phyloP scores from a whole-genome alignment of 164 flowering plant species.

The Santalum album region DNA sequence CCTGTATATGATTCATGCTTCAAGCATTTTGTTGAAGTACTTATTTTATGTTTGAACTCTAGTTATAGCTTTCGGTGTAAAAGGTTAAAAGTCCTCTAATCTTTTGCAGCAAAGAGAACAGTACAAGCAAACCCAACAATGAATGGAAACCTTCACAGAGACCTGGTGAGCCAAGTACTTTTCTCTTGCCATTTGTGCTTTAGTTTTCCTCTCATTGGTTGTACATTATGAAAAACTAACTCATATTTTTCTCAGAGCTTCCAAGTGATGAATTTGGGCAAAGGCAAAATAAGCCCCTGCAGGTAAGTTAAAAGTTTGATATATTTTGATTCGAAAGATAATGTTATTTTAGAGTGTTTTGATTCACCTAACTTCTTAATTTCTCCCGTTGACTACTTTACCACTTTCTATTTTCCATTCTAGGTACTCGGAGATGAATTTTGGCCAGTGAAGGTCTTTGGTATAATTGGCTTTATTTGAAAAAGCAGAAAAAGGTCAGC shows the following conservation, averaged over 20 bases:
- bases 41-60: too few relatives aligned
- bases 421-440: constrained; percentile 95
- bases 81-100: neutral
- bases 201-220: neutral
- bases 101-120: constrained; percentile 52
- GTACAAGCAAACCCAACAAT: constrained; percentile 33
- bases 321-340: neutral
- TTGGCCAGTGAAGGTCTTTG: constrained; percentile 64
- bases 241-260: constrained; percentile 35
- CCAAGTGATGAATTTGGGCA: constrained; percentile 70
- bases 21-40: too few relatives aligned
- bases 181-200: neutral
- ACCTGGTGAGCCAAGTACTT: constrained; percentile 40
- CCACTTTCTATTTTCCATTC: constrained; percentile 8
- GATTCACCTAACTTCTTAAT: too few relatives aligned
- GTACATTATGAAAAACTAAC: neutral
- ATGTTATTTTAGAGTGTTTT: neutral
- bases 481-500: constrained; percentile 38
- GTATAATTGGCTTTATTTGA: constrained; percentile 26
- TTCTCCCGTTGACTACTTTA: neutral
- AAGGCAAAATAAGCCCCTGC: constrained; percentile 84
- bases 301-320: constrained; percentile 41
- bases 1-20: too few relatives aligned
- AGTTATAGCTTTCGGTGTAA: neutral
- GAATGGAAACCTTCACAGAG: constrained; percentile 50